These are phyloP conservation scores for Corylus heterophylla DNA, from an alignment of 306 rosid genomes.

Conservation along the genomic window DNA sequence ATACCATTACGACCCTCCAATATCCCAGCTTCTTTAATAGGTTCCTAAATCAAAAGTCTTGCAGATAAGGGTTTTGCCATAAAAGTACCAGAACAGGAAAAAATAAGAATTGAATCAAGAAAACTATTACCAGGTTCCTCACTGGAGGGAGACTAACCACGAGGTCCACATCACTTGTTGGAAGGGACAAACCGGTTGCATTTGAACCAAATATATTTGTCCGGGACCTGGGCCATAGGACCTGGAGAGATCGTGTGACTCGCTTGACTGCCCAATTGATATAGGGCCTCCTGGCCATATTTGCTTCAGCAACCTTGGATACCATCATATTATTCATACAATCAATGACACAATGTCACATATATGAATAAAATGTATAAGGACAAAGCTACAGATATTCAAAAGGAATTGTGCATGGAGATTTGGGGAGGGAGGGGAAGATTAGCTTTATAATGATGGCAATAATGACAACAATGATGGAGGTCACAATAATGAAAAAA, in stretches of 20 bases:
- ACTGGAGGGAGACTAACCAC: conserved; percentile 96
- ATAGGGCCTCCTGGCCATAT: conserved; percentile 80
- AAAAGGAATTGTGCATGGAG: conserved; percentile 21
- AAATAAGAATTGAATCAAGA: conserved; percentile 11
- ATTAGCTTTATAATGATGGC: background rate
- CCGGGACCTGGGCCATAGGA: conserved; percentile 95
- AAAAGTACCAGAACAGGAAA: conserved; percentile 13
- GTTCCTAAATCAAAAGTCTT: conserved; percentile 58
- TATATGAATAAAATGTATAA: background rate
- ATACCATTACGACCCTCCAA: conserved; percentile 98
- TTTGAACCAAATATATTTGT: conserved; percentile 89
- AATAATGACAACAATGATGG: background rate
- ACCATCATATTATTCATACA: conserved; percentile 27
- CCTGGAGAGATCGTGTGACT: conserved; percentile 89
- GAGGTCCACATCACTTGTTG: conserved; percentile 97
- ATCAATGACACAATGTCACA: conserved; percentile 26
- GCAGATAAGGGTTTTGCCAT: conserved; percentile 15
- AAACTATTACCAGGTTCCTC: conserved; percentile 76
- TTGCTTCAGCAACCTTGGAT: conserved; percentile 80
- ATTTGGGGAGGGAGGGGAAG: background rate
- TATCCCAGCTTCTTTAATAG: conserved; percentile 98
- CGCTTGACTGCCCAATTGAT: conserved; percentile 97
- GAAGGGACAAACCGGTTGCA: conserved; percentile 92
- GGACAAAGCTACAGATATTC: conserved; percentile 25
- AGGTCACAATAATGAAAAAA: conserved; percentile 13